Evolutionary conservation across 371 early-diverging fungal species (phyloP), one percentile per base, ranked within the genome.

Genomic region (Mortierella polycephala): DNA sequence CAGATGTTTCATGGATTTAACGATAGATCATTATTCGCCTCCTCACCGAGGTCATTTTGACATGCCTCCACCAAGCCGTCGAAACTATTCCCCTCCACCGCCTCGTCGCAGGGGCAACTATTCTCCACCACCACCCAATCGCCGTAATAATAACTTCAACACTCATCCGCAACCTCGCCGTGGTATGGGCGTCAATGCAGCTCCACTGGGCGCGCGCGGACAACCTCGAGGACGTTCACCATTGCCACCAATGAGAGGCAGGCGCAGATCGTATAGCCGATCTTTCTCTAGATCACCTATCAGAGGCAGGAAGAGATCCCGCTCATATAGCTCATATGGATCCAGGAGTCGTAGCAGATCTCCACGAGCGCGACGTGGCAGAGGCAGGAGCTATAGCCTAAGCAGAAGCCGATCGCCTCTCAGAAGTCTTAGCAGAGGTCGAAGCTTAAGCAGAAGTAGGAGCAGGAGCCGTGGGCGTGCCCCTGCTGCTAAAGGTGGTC

Each of bases 281-380:
- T 75, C 75, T 23, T 20, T 69, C 8, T 77, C 80, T 30, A 61
- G 73, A 18, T 79, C 80, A n/a, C 80, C 80, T 7, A 47, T 76
- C 44, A 71, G 77, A 13, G 77, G 77, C 14, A 64, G 77, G 42
- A 76, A 68, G 68, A 58, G 77, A 60, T 71, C 77, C 7, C 77
- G 77, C 12, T 76, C 77, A 13, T 76, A 54, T 44, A 76, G 77
- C 52, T 55, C 77, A 5, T 76, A 76, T 53, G 71, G 67, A 40
- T 76, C 77, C n/a, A 67, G 77, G 54, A 76, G 77, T 58, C 75
- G 69, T 23, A 74, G 74, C 57, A 62, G 60, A 54, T 16, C 37
- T 6, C 59, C 45, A n/a, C 67, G 74, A 40, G 62, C 69, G 18
- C 20, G 71, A n/a, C 56, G 66, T 12, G 66, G 65, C 20, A 54